A percentile compares a stretch with the other conserved stretches of the same genome.
phyloP scores from a whole-genome alignment of 2,329 filamentous ascomycete species.

The Phyllosticta citriasiana region DNA sequence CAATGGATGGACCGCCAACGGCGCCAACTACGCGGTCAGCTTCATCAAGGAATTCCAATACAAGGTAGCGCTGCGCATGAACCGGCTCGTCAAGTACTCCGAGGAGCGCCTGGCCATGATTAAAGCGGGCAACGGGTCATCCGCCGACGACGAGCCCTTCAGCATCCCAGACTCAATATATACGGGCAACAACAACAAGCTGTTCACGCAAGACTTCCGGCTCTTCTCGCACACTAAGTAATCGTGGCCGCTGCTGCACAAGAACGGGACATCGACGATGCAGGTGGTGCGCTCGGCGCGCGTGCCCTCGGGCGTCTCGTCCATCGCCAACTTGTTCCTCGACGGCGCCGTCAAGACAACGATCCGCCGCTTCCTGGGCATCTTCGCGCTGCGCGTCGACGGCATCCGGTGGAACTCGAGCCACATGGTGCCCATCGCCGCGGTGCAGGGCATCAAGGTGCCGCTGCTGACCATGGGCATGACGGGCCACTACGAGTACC shows the following conservation, averaged over 20 bases:
- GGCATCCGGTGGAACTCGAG: constrained; percentile 15
- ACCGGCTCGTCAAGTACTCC: constrained; percentile 11
- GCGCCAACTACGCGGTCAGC: constrained; percentile 12
- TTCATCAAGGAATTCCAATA: constrained; percentile 11
- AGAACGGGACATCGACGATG: constrained; percentile 12
- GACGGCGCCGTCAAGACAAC: constrained; percentile 1
- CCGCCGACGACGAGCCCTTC: constrained; percentile 14
- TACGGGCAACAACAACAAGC: constrained; percentile 14
- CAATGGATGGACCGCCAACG: neutral
- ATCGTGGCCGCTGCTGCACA: constrained; percentile 15
- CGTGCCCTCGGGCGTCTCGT: neutral
- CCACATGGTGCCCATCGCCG: constrained; percentile 12
- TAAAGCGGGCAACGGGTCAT: constrained; percentile 10
- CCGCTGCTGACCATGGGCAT: constrained; percentile 14
- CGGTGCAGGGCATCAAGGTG: constrained; percentile 13
- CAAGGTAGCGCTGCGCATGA: constrained; percentile 11
- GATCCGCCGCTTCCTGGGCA: neutral
- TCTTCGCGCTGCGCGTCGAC: neutral
- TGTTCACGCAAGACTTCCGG: constrained; percentile 14
- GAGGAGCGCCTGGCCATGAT: constrained; percentile 8
- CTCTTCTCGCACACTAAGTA: constrained; percentile 14
- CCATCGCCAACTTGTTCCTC: neutral
- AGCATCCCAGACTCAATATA: constrained; percentile 14
- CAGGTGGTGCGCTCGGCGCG: constrained; percentile 14
- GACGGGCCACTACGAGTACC: constrained; percentile 16